Conservation (phyloP, 108 stramenopile genomes). For the Cyclotella atomus region DNA sequence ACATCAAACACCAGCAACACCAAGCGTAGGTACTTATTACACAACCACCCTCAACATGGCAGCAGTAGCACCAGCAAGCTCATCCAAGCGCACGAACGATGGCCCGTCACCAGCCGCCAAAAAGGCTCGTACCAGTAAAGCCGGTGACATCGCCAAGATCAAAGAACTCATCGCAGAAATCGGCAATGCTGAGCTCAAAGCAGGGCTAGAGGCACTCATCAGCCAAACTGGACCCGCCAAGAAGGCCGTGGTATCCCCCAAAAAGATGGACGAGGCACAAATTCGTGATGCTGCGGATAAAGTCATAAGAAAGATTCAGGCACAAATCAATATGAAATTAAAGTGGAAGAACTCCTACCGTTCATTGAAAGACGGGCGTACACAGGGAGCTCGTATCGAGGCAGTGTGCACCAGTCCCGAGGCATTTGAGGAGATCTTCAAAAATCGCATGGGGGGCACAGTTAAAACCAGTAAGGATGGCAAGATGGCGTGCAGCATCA, state of each 20-base stretch:
- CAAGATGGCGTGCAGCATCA: slow-evolving; percentile 20
- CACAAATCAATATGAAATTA: slow-evolving; percentile 16
- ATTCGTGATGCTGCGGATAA: background rate
- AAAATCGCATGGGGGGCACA: slow-evolving; percentile 7
- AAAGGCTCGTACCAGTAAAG: background rate
- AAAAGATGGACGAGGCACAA: slow-evolving; percentile 7
- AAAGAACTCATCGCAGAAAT: background rate
- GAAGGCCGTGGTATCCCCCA: background rate
- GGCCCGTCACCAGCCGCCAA: background rate
- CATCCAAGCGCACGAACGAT: too few species aligned
- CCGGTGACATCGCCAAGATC: background rate
- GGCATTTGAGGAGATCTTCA: slow-evolving; percentile 18
- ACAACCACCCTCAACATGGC: too few species aligned
- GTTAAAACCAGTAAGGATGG: slow-evolving; percentile 21
- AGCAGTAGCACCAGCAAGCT: too few species aligned
- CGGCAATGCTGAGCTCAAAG: background rate
- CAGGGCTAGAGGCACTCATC: slow-evolving; percentile 2
- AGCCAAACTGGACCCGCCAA: background rate
- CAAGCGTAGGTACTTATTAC: too few species aligned
- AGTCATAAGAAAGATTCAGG: slow-evolving; percentile 3
- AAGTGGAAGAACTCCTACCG: slow-evolving; percentile 22
- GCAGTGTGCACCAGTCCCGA: slow-evolving; percentile 10
- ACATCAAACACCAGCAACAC: too few species aligned
- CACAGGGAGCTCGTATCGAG: slow-evolving; percentile 12
- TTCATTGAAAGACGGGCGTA: background rate